Base-by-base conservation (phyloP, 2,329 filamentous ascomycete genomes). In the Nectriaceae sp. region DNA sequence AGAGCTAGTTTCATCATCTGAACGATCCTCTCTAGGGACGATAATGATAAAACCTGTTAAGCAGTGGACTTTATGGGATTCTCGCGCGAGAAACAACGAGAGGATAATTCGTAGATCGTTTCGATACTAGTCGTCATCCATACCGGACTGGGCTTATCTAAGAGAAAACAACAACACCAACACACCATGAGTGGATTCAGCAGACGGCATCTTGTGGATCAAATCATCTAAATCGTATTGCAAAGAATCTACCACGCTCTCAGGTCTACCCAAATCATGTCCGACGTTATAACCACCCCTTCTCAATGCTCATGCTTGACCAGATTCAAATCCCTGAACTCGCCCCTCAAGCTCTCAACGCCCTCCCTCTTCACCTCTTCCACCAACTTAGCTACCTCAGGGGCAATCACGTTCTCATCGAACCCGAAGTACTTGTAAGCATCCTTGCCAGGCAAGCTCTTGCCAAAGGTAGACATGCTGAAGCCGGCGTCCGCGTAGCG, bases 361-460 rank as follows among this genome's bases (percentile, higher is more conserved):
- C 65, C 66, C 22, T 63, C 60, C 40, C 52, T 54, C 46, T 63
- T 58, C 1, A 65, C 61, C 43, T 67, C 61, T 11, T 59, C 51
- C 1, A 67, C 59, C 15, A 71, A 47, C 43, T 54, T 66, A 11
- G 59, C 60, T 5, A 77, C 72, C 54, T 62, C 54, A 3, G 59
- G 56, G 4, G 66, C 66, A 39, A 70, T 70, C 53, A 78, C 71
- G 3, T 62, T 64, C 51, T 72, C 70, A 42, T 80, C 75, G 52
- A 78, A 83, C 1, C 80, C 77, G 59, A 83, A 83, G 45, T 75
- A 76, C 54, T 76, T 73, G 59, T 83, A 83, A 2, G 77, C 77
- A 11, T 73, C 72, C 52, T 75, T 74, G 0, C 79, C 76, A 0
- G 80, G 80, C 38, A 84, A 60, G 15, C 73, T 78, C 58, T 84